Conservation (phyloP, 768 basidiomycete genomes). For the Tricholoma bakamatsutake region DNA sequence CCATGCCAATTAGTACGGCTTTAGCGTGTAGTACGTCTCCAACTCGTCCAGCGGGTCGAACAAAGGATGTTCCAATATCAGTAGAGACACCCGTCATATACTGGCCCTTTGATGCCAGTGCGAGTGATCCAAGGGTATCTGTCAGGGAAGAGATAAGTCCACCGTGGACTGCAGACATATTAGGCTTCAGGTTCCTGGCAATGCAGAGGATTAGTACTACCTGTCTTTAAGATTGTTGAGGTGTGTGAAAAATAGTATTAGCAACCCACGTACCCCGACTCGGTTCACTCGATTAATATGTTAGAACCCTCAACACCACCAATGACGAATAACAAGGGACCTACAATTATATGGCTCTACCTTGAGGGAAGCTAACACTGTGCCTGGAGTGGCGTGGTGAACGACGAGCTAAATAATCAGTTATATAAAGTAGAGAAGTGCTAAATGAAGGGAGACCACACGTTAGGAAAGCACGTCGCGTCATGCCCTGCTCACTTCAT, state of each 20-base stretch:
- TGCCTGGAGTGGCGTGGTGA: slow-evolving; percentile 63
- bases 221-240: slow-evolving; percentile 27
- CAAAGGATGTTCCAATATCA: slow-evolving; percentile 74
- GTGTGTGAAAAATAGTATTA: slow-evolving; percentile 1
- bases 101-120: slow-evolving; percentile 75
- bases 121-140: slow-evolving; percentile 79
- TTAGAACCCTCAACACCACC: slow-evolving; percentile 1
- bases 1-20: slow-evolving; percentile 65
- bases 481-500: slow-evolving; percentile 57
- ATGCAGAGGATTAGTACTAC: slow-evolving; percentile 16
- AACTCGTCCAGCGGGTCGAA: slow-evolving; percentile 65
- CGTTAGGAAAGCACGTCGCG: slow-evolving; percentile 73
- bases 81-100: slow-evolving; percentile 88
- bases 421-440: background rate
- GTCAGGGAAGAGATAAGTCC: slow-evolving; percentile 79
- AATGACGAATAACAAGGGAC: slow-evolving; percentile 16
- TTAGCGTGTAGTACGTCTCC: slow-evolving; percentile 65
- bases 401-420: slow-evolving; percentile 49
- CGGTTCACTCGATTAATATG: slow-evolving; percentile 55
- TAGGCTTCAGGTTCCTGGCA: background rate
- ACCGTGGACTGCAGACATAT: slow-evolving; percentile 50
- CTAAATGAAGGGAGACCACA: slow-evolving; percentile 22
- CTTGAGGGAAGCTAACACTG: slow-evolving; percentile 61
- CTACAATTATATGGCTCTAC: slow-evolving; percentile 72
- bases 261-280: slow-evolving; percentile 54